Evolutionary conservation across 257 asterid species (phyloP).

Genomic region (Nicotiana knightiana): DNA sequence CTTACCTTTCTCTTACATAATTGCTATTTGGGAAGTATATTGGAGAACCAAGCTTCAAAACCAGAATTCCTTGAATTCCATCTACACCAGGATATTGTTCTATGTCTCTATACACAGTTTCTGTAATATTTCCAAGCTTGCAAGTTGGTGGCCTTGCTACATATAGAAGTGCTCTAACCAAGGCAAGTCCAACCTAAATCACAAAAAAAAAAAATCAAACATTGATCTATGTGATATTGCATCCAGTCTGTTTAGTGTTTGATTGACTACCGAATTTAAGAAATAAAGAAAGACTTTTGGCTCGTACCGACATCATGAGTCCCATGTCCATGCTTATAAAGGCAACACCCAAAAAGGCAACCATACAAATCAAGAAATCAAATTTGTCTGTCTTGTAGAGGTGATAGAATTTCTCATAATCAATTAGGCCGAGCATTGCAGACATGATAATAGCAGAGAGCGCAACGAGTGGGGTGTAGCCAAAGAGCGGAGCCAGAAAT

Average conservation of each 20-base stretch:
- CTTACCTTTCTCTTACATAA: constrained; percentile 71
- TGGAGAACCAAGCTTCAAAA: constrained; percentile 75
- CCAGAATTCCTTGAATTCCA: constrained; percentile 43
- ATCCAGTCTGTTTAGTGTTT: too few relatives aligned
- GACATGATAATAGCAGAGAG: constrained; percentile 81
- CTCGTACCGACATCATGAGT: constrained; percentile 60
- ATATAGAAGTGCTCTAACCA: constrained; percentile 59
- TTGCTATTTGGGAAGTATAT: constrained; percentile 64
- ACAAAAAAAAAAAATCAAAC: not conserved
- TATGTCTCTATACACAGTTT: constrained; percentile 47
- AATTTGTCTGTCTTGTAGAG: constrained; percentile 76
- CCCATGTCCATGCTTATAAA: constrained; percentile 92
- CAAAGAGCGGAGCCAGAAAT: constrained; percentile 75
- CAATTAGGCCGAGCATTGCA: constrained; percentile 79
- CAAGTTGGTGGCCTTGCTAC: constrained; percentile 74
- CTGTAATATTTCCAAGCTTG: constrained; percentile 64
- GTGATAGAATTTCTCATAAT: constrained; percentile 58
- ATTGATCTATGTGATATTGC: not conserved
- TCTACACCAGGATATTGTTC: constrained; percentile 65
- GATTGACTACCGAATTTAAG: too few relatives aligned
- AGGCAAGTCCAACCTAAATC: constrained; percentile 54
- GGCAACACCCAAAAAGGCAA: constrained; percentile 65
- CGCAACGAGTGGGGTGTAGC: constrained; percentile 82
- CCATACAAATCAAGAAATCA: constrained; percentile 76
- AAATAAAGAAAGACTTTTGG: too few relatives aligned